Evolutionary conservation across 2,329 filamentous ascomycete genomes (phyloP), one percentile per base, ranked within the genome.

Genomic region (Dissoconium aciculare): DNA sequence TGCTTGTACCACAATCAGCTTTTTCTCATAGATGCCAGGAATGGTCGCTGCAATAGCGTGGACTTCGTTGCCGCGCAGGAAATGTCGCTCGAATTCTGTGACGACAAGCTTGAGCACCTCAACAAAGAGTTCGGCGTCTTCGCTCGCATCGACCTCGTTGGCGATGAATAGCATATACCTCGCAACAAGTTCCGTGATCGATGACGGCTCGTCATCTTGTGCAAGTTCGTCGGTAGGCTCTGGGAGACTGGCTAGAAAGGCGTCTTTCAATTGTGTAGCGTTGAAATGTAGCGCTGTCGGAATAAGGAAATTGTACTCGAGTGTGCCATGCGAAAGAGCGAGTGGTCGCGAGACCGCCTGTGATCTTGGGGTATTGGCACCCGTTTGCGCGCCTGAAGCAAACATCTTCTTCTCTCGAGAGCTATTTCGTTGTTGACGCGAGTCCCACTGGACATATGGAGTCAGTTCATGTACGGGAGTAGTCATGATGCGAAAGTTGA

Each of bases 151-250:
- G 23, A 94, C 79, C 62, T 94, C 81, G 41, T 71, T 65, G 42
- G 87, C 84, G 38, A 94, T 71, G 54, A 83, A 91, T 46, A 83
- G 84, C 53, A 98, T 74, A 60, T 92, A 98, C 55, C 87, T 74
- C 39, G 83, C 85, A 17, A 98, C 83, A 37, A 98, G 69, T 63
- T 98, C 89, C 26, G 82, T 65, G 27, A 85, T 74, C 14, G 91
- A 98, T 21, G 89, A 95, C n/a, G 89, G 89, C 66, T 98, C 91
- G 49, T 98, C 89, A 65, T 98, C 91, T 55, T 87, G 84, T 38
- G 89, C 91, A 42, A 95, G 73, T 66, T 98, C 89, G 55, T 98
- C 89, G 54, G 91, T 98, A 35, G 89, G 81, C 49, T 76, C 68
- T 32, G 91, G 91, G 45, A 98, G 70, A 42, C 76, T 83, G 28